Evolutionary conservation across 2,329 filamentous ascomycete species (phyloP).

Genomic region (Dactylellina cionopaga): DNA sequence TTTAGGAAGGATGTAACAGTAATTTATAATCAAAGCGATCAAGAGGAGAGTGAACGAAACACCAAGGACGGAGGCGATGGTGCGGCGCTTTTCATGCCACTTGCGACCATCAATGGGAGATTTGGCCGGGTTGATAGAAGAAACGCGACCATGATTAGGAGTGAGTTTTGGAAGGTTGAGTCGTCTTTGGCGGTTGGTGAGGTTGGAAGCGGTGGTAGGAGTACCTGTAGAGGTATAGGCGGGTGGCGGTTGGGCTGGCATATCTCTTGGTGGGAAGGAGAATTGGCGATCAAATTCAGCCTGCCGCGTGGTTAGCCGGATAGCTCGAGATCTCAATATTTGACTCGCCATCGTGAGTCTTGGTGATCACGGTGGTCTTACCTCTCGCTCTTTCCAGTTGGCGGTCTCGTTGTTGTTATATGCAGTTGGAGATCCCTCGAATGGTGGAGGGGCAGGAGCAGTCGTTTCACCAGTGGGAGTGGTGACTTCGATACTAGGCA

Average conservation of each 20-base stretch:
- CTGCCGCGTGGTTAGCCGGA: slow-evolving; percentile 28
- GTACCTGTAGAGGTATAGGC: slow-evolving; percentile 37
- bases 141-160: slow-evolving; percentile 35
- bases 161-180: slow-evolving; percentile 44
- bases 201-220: slow-evolving; percentile 15
- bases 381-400: slow-evolving; percentile 51
- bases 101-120: slow-evolving; percentile 45
- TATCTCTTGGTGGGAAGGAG: slow-evolving; percentile 33
- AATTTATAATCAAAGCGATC: slow-evolving; percentile 33
- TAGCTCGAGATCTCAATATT: slow-evolving; percentile 13
- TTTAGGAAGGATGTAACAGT: slow-evolving; percentile 41
- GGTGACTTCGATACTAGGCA: slow-evolving; percentile 44
- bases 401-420: slow-evolving; percentile 7
- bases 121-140: slow-evolving; percentile 39
- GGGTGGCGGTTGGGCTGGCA: slow-evolving; percentile 45
- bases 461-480: slow-evolving; percentile 41
- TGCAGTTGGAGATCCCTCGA: slow-evolving; percentile 27
- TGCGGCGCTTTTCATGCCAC: slow-evolving; percentile 48
- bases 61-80: slow-evolving; percentile 30
- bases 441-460: slow-evolving; percentile 36
- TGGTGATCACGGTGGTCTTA: slow-evolving; percentile 23
- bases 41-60: slow-evolving; percentile 28
- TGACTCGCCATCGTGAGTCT: slow-evolving; percentile 3
- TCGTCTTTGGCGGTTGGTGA: slow-evolving; percentile 43
- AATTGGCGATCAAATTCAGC: slow-evolving; percentile 49